Evolutionary conservation across 352 stramenopile species (phyloP).

Genomic region (Phytophthora crassamura): DNA sequence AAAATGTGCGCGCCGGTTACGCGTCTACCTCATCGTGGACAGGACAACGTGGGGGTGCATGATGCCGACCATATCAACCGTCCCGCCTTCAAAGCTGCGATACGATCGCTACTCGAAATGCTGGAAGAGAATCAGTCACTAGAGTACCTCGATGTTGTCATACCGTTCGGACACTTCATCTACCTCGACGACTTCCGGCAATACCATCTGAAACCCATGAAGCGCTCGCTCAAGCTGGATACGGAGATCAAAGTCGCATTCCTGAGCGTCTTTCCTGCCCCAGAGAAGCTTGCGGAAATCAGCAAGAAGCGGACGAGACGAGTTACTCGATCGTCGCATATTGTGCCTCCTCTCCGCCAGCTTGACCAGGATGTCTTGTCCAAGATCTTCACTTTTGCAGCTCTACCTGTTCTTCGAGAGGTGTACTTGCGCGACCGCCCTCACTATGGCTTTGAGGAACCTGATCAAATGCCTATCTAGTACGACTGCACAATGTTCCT

Average conservation of each 20-base stretch:
- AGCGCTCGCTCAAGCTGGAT: not conserved
- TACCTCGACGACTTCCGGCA: conserved; percentile 18
- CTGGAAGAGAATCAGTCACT: conserved; percentile 13
- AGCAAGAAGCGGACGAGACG: conserved; percentile 6
- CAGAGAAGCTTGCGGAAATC: not conserved
- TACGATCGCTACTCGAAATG: conserved; percentile 19
- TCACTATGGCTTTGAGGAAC: conserved; percentile 4
- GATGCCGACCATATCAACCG: conserved; percentile 2
- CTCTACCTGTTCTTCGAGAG: conserved; percentile 11
- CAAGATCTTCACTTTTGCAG: conserved; percentile 22
- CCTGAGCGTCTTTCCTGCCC: conserved; percentile 14
- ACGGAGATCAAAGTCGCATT: conserved; percentile 24
- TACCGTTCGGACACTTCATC: conserved; percentile 15
- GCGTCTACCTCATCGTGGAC: too few relatives aligned
- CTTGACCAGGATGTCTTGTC: conserved; percentile 22
- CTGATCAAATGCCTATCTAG: conserved; percentile 18
- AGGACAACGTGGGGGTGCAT: too few relatives aligned
- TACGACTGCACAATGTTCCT: too few relatives aligned
- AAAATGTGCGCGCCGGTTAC: too few relatives aligned
- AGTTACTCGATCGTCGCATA: not conserved
- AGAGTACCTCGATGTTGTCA: conserved; percentile 25
- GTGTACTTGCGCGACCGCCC: conserved; percentile 25
- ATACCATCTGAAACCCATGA: conserved; percentile 18
- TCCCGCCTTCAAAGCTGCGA: conserved; percentile 16
- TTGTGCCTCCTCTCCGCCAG: conserved; percentile 1